Percentiles rank a stretch among this genome's conserved stretches.
These are phyloP conservation scores for Kernera saxatilis DNA, from an alignment of 345 rosid species.

Conservation along the genomic window DNA sequence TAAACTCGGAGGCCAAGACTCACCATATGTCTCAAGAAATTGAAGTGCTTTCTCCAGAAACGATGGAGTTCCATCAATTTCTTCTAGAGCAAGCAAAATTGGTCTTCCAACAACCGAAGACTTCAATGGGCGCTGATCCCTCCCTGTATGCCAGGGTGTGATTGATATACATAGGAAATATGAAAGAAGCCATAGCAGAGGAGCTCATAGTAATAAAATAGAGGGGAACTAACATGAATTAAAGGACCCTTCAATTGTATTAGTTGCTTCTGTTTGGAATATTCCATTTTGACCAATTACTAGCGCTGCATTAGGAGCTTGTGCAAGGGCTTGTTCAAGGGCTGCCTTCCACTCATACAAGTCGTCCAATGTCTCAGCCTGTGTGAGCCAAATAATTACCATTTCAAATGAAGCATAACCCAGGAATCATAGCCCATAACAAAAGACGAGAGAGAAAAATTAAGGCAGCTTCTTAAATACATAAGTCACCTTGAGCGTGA, in stretches of 20 bases:
- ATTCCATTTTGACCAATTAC: slow-evolving; percentile 91
- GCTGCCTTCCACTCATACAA: slow-evolving; percentile 90
- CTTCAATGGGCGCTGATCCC: slow-evolving; percentile 82
- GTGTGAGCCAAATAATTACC: slow-evolving; percentile 9
- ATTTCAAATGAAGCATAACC: slow-evolving; percentile 15
- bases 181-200: not conserved
- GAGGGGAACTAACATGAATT: slow-evolving; percentile 62
- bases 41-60: slow-evolving; percentile 97
- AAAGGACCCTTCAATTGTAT: slow-evolving; percentile 72
- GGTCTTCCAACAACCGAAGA: slow-evolving; percentile 97
- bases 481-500: slow-evolving; percentile 83
- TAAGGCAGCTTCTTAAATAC: slow-evolving; percentile 2
- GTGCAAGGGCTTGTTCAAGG: slow-evolving; percentile 85
- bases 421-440: not conserved
- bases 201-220: not conserved
- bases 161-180: not conserved
- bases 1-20: slow-evolving; percentile 23
- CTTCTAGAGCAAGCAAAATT: slow-evolving; percentile 94
- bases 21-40: slow-evolving; percentile 88
- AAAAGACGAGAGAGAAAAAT: not conserved
- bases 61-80: slow-evolving; percentile 96
- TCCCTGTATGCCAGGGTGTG: slow-evolving; percentile 46
- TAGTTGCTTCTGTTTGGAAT: slow-evolving; percentile 69
- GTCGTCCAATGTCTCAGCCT: slow-evolving; percentile 96
- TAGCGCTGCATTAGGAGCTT: slow-evolving; percentile 95